These are phyloP conservation scores for Apostasia shenzhenica DNA, from an alignment of 106 monocot species.

Conservation along the genomic window DNA sequence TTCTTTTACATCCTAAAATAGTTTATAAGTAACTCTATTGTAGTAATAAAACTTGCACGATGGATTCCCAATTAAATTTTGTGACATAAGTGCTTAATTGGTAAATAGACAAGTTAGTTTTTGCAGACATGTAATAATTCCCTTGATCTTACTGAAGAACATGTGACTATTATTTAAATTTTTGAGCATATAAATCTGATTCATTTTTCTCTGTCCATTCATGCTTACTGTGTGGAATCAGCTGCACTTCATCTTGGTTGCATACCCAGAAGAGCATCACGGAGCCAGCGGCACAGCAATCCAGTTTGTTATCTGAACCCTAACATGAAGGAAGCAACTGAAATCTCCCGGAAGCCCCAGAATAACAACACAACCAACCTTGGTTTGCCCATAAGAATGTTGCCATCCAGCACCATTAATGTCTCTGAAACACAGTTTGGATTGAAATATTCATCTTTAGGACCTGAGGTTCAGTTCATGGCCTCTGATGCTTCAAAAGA, in stretches of 20 bases:
- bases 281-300: conserved; percentile 74
- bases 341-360: conserved; percentile 7
- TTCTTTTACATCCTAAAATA: too few species aligned
- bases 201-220: not conserved
- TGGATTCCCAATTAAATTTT: too few species aligned
- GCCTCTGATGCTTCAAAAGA: conserved; percentile 3
- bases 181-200: not conserved
- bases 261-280: conserved; percentile 67
- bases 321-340: not conserved
- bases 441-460: conserved; percentile 9
- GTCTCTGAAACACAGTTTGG: conserved; percentile 6
- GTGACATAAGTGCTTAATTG: too few species aligned
- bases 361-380: conserved; percentile 4
- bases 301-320: conserved; percentile 59
- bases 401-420: conserved; percentile 5
- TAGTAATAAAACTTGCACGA: too few species aligned
- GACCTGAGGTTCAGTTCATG: not conserved
- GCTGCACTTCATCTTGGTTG: conserved; percentile 89
- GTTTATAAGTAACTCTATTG: too few species aligned
- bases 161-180: not conserved
- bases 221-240: conserved; percentile 11
- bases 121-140: too few species aligned
- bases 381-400: conserved; percentile 3
- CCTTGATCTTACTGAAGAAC: too few species aligned
- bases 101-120: too few species aligned